phyloP scores from a whole-genome alignment of 345 rosid genomes.

The Pistacia integerrima region DNA sequence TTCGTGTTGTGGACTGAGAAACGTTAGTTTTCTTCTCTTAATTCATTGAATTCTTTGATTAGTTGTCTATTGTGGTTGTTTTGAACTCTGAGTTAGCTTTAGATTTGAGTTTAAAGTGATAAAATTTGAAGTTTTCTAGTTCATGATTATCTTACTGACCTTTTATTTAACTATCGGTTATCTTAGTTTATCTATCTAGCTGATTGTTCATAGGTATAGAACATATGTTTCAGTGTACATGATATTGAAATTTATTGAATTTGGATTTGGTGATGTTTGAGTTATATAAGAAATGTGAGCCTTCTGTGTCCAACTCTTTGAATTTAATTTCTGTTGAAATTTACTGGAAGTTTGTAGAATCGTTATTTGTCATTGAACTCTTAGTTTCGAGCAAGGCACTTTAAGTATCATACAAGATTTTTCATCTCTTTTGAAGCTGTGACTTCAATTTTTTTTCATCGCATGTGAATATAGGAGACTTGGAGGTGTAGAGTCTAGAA shows the following conservation, averaged over 20 bases:
- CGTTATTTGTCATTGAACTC: background rate
- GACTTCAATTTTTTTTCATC: background rate
- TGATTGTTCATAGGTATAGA: background rate
- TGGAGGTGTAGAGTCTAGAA: background rate
- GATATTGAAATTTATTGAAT: too few relatives aligned
- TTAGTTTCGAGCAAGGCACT: background rate
- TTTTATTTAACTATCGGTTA: background rate
- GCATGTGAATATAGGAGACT: background rate
- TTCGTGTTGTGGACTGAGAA: background rate
- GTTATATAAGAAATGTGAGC: background rate
- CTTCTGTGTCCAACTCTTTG: background rate
- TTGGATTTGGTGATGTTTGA: background rate
- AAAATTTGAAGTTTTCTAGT: background rate
- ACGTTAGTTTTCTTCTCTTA: background rate
- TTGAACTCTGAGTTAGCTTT: constrained; percentile 2
- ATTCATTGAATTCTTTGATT: background rate
- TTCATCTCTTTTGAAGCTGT: background rate
- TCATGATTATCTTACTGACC: background rate
- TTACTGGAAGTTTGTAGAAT: background rate
- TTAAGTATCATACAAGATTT: too few relatives aligned
- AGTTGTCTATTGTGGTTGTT: too few relatives aligned
- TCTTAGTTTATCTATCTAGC: background rate
- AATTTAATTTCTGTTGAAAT: too few relatives aligned
- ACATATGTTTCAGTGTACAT: too few relatives aligned
- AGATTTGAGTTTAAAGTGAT: background rate